Evolutionary conservation across 2,329 filamentous ascomycete genomes (phyloP), one percentile per base, ranked within the genome.

Genomic region (Pseudocercospora musae): DNA sequence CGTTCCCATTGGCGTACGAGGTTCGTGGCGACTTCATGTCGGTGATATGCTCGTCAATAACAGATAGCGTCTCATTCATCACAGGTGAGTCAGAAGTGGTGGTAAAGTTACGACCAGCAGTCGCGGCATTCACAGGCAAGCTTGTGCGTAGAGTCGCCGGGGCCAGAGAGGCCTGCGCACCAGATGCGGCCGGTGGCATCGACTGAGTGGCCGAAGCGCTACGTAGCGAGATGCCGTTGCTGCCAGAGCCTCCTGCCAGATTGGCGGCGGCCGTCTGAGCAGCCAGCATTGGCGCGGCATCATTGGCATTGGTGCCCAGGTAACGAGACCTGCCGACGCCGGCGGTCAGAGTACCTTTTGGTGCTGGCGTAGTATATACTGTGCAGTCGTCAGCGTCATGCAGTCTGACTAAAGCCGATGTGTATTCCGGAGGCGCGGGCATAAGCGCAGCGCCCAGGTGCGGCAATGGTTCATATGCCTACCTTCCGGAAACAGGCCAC

Each of bases 31-130:
- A 81, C 73, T 82, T 84, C 79, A 98, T 85, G 74, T 96, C 90
- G 46, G 92, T 96, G 70, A 98, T 96, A 74, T 97, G 94, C 77
- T 98, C 94, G 75, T 98, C 89, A 71, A 98, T 98, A 62, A 98
- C 94, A 72, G 92, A 96, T 57, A 98, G 79, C 0, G 94, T 97
- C 75, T 98, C 93, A 74, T 93, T 92, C 81, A 98, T 89, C 55
- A 97, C 93, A 10, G 91, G 89, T n/a, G 72, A 75, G 63, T 72
- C 71, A 10, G 64, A 66, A 31, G 66, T 67, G 59, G 72, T 68
- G 58, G 63, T 63, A 55, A 64, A 64, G 23, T 49, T 62, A 18
- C 65, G 60, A 10, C 33, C 60, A 33, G 48, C 54, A 4, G 57
- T 55, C 10, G 65, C 25, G 11, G 63, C 48, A 33, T 60, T 58